A percentile compares a stretch with the other conserved stretches of the same genome.
These are phyloP conservation scores for Pelargonium hybrid DNA, from an alignment of 441 rosid genomes.

Conservation along the genomic window DNA sequence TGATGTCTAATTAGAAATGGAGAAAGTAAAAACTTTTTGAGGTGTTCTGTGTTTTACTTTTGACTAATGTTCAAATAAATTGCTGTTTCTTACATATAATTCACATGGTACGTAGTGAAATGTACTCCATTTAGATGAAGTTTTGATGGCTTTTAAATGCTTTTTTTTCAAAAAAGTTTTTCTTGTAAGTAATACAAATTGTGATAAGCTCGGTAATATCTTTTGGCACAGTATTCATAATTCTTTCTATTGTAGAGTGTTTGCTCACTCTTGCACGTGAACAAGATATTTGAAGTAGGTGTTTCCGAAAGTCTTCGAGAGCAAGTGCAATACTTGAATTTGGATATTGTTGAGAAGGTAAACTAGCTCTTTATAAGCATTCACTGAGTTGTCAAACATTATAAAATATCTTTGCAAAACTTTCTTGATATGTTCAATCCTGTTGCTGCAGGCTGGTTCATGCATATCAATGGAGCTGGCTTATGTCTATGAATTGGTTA, in stretches of 20 bases:
- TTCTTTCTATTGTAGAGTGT: slow-evolving; percentile 44
- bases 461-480: slow-evolving; percentile 73
- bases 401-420: slow-evolving; percentile 4
- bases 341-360: slow-evolving; percentile 72
- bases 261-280: slow-evolving; percentile 70
- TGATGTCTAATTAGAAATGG: not conserved
- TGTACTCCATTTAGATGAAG: not conserved
- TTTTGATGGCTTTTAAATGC: not conserved
- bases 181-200: not conserved
- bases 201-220: not conserved
- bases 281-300: slow-evolving; percentile 79
- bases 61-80: not conserved
- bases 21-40: not conserved
- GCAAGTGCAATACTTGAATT: slow-evolving; percentile 51
- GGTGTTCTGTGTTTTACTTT: not conserved
- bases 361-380: slow-evolving; percentile 8
- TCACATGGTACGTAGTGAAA: not conserved
- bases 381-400: slow-evolving; percentile 10
- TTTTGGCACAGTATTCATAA: slow-evolving; percentile 4
- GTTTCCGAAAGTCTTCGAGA: slow-evolving; percentile 56
- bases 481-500: slow-evolving; percentile 83
- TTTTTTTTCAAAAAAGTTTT: not conserved
- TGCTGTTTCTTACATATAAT: not conserved
- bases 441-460: slow-evolving; percentile 60
- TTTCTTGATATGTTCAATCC: slow-evolving; percentile 12